These are phyloP conservation scores for Neodidymelliopsis sp. DNA, from an alignment of 2,329 filamentous ascomycete species.

Conservation along the genomic window DNA sequence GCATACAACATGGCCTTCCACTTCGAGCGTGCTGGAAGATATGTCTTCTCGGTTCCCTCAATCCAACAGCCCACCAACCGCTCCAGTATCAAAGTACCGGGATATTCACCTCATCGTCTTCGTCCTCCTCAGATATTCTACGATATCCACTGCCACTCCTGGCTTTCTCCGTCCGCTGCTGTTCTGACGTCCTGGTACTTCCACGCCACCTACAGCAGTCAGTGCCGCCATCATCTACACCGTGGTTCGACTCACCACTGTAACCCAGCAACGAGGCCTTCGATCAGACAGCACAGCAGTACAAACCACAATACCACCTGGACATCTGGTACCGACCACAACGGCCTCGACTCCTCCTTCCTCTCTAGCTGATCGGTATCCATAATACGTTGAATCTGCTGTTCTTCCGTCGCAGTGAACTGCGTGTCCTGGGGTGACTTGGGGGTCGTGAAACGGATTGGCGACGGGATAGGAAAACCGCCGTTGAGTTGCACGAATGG, in stretches of 20 bases:
- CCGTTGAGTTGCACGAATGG: too few relatives aligned
- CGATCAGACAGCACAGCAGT: slow-evolving; percentile 5
- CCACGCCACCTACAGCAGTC: slow-evolving; percentile 2
- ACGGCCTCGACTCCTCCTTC: too few relatives aligned
- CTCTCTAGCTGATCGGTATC: background rate
- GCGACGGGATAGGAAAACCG: too few relatives aligned
- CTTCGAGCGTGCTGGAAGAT: too few relatives aligned
- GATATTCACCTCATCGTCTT: slow-evolving; percentile 11
- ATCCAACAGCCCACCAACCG: too few relatives aligned
- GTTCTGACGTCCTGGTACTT: too few relatives aligned
- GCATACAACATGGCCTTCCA: too few relatives aligned
- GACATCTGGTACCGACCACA: slow-evolving; percentile 4
- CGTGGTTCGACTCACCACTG: background rate
- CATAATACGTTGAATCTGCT: slow-evolving; percentile 4
- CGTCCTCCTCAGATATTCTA: background rate
- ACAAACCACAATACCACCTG: slow-evolving; percentile 11
- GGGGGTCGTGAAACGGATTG: too few relatives aligned
- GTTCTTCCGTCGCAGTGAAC: too few relatives aligned
- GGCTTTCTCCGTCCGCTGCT: background rate
- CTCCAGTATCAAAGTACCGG: slow-evolving; percentile 10
- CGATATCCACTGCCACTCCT: background rate
- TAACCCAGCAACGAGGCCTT: background rate
- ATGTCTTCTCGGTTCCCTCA: too few relatives aligned
- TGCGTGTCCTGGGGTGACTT: too few relatives aligned
- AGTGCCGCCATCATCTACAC: background rate